Evolutionary conservation across 257 asterid species (phyloP).

Genomic region (Perilla frutescens): DNA sequence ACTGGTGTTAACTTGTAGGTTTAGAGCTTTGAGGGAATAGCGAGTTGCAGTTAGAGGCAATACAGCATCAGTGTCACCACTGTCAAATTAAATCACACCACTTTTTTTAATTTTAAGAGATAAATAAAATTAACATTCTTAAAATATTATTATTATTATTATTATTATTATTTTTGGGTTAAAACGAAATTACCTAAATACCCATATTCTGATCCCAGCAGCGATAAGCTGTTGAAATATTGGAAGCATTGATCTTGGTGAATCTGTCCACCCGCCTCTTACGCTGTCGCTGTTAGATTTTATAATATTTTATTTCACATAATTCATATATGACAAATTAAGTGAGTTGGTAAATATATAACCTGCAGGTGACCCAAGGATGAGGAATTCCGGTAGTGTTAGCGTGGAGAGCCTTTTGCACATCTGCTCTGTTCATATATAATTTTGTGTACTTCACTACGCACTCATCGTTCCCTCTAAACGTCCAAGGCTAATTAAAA

Average conservation of each 20-base stretch:
- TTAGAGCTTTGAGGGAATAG: slow-evolving; percentile 53
- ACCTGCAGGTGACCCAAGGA: slow-evolving; percentile 72
- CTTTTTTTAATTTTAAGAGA: no score
- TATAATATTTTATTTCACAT: neutral
- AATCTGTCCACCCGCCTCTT: slow-evolving; percentile 66
- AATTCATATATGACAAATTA: neutral
- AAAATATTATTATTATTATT: neutral
- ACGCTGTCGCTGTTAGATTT: slow-evolving; percentile 45
- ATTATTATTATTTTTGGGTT: no score
- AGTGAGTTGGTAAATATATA: neutral
- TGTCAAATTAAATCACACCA: slow-evolving; percentile 7
- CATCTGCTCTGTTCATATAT: slow-evolving; percentile 58
- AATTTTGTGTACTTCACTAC: slow-evolving; percentile 55
- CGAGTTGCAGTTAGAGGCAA: slow-evolving; percentile 71
- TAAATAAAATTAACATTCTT: no score
- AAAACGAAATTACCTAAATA: slow-evolving; percentile 56
- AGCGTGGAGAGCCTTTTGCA: slow-evolving; percentile 73
- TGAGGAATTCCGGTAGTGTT: slow-evolving; percentile 46
- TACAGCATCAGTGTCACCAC: slow-evolving; percentile 71
- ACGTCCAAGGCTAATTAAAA: slow-evolving; percentile 65
- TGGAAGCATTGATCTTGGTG: slow-evolving; percentile 69
- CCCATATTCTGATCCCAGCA: slow-evolving; percentile 69
- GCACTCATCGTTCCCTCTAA: slow-evolving; percentile 64
- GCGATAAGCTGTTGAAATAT: slow-evolving; percentile 55
- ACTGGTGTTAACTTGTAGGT: slow-evolving; percentile 40